A percentile compares a stretch with the other conserved stretches of the same genome.
These are phyloP conservation scores for Eucalyptus sideroxylon DNA, from an alignment of 345 rosid genomes.

Conservation along the genomic window DNA sequence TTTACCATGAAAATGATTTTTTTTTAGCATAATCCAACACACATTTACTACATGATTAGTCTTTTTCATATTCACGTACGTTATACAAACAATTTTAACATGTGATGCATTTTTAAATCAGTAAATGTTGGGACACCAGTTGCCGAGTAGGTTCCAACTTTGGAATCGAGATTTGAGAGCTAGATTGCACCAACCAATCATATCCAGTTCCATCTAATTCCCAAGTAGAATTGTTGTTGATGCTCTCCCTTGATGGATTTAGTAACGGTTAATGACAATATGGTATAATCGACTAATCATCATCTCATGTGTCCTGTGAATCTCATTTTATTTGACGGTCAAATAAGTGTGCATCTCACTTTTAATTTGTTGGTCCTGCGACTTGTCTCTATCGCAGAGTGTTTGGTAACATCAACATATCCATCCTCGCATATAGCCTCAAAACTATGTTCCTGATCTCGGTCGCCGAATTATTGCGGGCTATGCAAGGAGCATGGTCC, in stretches of 20 bases:
- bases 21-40: background rate
- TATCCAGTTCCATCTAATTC: accelerated
- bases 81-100: too few relatives aligned
- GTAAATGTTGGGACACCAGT: accelerated
- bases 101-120: background rate
- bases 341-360: background rate
- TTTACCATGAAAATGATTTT: background rate
- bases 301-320: accelerated
- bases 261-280: accelerated
- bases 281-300: accelerated
- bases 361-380: accelerated
- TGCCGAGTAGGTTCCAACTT: accelerated
- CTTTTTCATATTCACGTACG: accelerated
- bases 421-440: background rate
- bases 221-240: background rate
- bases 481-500: background rate
- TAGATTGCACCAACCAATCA: background rate
- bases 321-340: accelerated
- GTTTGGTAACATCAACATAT: accelerated
- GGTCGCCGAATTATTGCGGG: background rate
- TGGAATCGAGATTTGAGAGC: accelerated
- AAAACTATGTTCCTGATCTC: background rate
- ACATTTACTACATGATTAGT: background rate
- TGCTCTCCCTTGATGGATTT: accelerated
- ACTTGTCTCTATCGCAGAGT: background rate